Base-by-base conservation (phyloP, 306 rosid genomes). In the Quercus mongolica region DNA sequence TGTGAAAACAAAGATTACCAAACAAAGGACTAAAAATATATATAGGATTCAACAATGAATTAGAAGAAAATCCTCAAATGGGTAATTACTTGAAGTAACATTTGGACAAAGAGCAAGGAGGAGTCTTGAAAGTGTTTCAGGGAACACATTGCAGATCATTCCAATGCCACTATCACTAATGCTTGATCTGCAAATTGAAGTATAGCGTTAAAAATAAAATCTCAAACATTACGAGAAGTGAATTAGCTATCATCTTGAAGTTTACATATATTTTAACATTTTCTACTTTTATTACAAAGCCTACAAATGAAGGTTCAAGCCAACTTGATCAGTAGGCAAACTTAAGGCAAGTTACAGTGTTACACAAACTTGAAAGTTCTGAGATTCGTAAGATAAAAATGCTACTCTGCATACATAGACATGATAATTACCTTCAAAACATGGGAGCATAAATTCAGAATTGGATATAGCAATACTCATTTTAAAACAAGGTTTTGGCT, bases 31-130 rank as follows among this genome's bases (percentile, higher is more conserved):
- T 56, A 58, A 14, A 26, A 19, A 41, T 38, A 28, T 68, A 51
- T 62, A 56, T 62, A 20, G 38, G 15, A 44, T 67, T n/a, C 49
- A 57, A 78, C 30, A 8, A 21, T 25, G 41, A 15, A 15, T 62
- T 21, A 68, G 72, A 67, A 15, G 69, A 30, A 64, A 58, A 64
- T 65, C 4, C 21, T 26, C 70, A 58, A 33, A 69, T 12, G 52
- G 80, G 65, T n/a, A 12, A 84, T 91, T 93, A 96, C 99, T 96
- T 85, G 99, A 89, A 80, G 96, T 91, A 87, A 96, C 86, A 9
- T 96, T 93, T 23, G 97, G 98, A 80, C 99, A 96, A 77, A 96
- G 93, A 64, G 99, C 98, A 85, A 96, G 94, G 17, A 93, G 99
- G 63, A 93, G 96, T 73, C 93, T 93, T 56, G 86, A 85, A 78